phyloP scores from a whole-genome alignment of 257 asterid species.

The Osmanthus fragrans region DNA sequence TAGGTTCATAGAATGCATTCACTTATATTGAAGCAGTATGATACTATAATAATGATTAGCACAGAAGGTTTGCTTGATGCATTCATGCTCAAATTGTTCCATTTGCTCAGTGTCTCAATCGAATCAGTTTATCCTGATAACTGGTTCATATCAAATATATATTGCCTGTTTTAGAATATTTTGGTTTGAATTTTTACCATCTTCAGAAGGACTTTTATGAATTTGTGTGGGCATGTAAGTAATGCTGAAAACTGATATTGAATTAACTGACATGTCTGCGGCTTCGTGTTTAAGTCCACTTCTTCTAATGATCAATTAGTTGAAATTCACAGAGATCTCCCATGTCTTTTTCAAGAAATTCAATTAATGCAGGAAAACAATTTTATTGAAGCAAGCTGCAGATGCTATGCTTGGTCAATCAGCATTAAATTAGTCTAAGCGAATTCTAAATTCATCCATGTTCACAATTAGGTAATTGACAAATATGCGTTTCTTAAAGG shows the following conservation, averaged over 20 bases:
- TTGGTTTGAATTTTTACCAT: too few relatives aligned
- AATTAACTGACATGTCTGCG: not conserved
- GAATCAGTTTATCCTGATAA: too few relatives aligned
- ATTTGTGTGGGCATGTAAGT: not conserved
- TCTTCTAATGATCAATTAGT: not conserved
- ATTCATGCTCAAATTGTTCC: too few relatives aligned
- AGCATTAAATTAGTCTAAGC: not conserved
- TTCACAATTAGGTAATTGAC: not conserved
- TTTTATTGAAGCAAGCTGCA: not conserved
- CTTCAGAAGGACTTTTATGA: not conserved
- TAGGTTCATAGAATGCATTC: not conserved
- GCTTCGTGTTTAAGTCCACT: not conserved
- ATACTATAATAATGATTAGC: not conserved
- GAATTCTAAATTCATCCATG: not conserved
- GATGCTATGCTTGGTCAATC: not conserved
- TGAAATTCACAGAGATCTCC: not conserved
- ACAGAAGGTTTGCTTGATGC: too few relatives aligned
- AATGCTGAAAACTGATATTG: not conserved
- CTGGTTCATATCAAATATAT: not conserved
- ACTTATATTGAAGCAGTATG: not conserved
- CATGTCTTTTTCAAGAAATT: not conserved
- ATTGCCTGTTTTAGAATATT: not conserved
- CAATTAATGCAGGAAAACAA: not conserved
- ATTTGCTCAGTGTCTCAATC: too few relatives aligned
- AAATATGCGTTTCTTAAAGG: too few relatives aligned